Conservation (phyloP, 2,329 filamentous ascomycete genomes). For the Botrytis aclada region DNA sequence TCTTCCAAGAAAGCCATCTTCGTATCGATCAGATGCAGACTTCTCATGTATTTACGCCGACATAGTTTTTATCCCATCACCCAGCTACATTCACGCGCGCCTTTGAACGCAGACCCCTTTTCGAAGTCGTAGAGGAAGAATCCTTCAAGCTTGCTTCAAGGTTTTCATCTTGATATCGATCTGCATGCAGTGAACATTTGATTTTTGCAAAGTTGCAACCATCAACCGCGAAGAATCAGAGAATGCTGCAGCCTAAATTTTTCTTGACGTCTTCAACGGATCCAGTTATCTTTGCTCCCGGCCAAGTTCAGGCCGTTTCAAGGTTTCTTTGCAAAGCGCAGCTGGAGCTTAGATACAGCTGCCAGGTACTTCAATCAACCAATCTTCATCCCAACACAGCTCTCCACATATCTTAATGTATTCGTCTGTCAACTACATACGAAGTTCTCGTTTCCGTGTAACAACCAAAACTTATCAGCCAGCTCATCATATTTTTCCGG, state of each 20-base stretch:
- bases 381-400: constrained; percentile 13
- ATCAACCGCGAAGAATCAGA: background rate
- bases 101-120: constrained; percentile 10
- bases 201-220: constrained; percentile 20
- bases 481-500: constrained; percentile 7
- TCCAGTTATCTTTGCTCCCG: constrained; percentile 4
- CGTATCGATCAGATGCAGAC: constrained; percentile 4
- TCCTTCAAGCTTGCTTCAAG: background rate
- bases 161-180: background rate
- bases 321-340: background rate
- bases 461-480: constrained; percentile 3
- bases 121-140: constrained; percentile 18
- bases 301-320: constrained; percentile 4
- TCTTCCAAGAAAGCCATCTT: constrained; percentile 7
- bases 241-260: constrained; percentile 16
- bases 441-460: constrained; percentile 4
- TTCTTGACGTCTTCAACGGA: background rate
- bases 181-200: background rate
- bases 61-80: background rate
- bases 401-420: constrained; percentile 16
- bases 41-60: background rate
- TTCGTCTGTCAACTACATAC: background rate
- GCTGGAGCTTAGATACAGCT: constrained; percentile 11
- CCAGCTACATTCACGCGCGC: background rate
- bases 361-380: constrained; percentile 4